A percentile compares a stretch with the other conserved stretches of the same genome.
Conservation (phyloP, 2,329 filamentous ascomycete species). For the Parafenestella ontariensis region DNA sequence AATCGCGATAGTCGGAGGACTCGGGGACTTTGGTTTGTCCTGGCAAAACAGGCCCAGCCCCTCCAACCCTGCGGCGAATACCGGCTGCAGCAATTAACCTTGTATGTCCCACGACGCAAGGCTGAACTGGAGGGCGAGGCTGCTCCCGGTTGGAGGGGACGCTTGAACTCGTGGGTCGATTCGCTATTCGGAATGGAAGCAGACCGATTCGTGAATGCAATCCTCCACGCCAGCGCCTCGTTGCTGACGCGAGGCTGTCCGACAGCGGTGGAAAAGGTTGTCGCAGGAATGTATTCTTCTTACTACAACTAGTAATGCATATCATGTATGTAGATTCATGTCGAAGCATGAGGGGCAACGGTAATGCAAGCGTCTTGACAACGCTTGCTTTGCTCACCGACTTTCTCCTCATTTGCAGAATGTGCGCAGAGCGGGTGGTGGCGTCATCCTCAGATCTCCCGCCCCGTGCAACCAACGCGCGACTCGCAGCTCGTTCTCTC, state of each 20-base stretch:
- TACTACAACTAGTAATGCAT: background rate
- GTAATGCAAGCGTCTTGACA: slow-evolving; percentile 26
- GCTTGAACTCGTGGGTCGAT: slow-evolving; percentile 24
- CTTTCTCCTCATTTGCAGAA: slow-evolving; percentile 29
- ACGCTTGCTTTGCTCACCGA: slow-evolving; percentile 34
- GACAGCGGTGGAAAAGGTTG: too few relatives aligned
- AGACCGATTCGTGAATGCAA: slow-evolving; percentile 37
- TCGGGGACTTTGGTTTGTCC: background rate
- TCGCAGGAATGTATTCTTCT: too few relatives aligned
- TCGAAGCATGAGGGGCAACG: slow-evolving; percentile 24
- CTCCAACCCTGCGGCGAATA: slow-evolving; percentile 17
- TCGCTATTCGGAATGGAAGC: slow-evolving; percentile 31
- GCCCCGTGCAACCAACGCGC: slow-evolving; percentile 21
- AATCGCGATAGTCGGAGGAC: slow-evolving; percentile 1
- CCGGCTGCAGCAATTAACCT: slow-evolving; percentile 13
- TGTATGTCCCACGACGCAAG: slow-evolving; percentile 26
- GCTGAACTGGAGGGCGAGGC: slow-evolving; percentile 32
- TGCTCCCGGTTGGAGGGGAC: slow-evolving; percentile 23
- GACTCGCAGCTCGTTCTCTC: slow-evolving; percentile 15
- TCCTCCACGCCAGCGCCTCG: slow-evolving; percentile 10
- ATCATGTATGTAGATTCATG: slow-evolving; percentile 4
- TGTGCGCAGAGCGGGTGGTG: slow-evolving; percentile 27
- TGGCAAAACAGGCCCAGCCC: slow-evolving; percentile 11
- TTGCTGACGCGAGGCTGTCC: background rate
- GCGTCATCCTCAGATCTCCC: slow-evolving; percentile 31